Base-by-base conservation (phyloP, 208 protist species). In the Leishmania turanica region DNA sequence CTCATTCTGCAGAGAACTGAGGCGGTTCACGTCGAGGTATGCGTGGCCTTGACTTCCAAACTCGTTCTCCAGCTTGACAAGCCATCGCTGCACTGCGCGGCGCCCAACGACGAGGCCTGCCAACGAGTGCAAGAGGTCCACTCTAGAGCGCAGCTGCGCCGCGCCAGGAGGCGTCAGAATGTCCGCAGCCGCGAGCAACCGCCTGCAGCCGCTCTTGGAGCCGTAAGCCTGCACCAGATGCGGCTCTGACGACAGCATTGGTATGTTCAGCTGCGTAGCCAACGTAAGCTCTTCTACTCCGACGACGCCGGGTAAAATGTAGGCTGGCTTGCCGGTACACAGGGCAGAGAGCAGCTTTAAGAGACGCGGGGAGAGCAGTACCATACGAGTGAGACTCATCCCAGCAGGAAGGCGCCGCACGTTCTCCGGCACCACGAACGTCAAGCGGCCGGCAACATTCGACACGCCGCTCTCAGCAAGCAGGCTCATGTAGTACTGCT, bases 51-150 rank as follows among this genome's bases (percentile, higher is more conserved):
- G 88, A 64, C 96, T 96, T 42, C 87, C 86, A 42, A 88, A 91
- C 80, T 98, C 96, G n/a, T 93, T 97, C 34, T 98, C 95, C 24
- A 98, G 79, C 83, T 98, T 98, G 31, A 98, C 86, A 3, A 98
- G 71, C 95, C 96, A 98, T 0, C 95, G 91, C 15, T 85, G 75
- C 37, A 95, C 80, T 8, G 94, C 87, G 21, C 90, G 91, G 82
- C 97, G 89, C 62, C 93, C 79, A 7, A 93, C 49, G 73, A 98
- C 93, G 47, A 98, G 88, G 3, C 72, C 80, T 1, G 92, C 88
- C 37, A 98, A 81, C 4, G 92, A 86, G 19, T 84, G 78, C 24
- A 98, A 45, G 2, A 98, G 80, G 47, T 97, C 93, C 0, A 45
- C 77, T 40, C 87, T 84, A 11, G 85, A 88, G n/a, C 84, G 84